Percentiles rank a stretch among this genome's conserved stretches.
phyloP scores from a whole-genome alignment of 2,329 filamentous ascomycete genomes.

The Lojkania enalia region DNA sequence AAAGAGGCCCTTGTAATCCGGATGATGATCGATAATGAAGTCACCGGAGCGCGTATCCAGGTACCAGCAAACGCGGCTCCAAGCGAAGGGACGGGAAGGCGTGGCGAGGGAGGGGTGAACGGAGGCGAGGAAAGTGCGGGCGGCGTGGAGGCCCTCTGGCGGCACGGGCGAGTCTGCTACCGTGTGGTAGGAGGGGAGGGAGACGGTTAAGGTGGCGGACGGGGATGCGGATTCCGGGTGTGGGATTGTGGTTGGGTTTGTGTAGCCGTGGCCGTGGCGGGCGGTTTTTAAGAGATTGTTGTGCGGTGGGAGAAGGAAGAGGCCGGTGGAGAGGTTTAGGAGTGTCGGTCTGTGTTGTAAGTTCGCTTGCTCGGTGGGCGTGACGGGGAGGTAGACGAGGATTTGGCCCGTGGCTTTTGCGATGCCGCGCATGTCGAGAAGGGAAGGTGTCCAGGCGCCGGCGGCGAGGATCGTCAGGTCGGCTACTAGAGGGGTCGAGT shows the following conservation, averaged over 20 bases:
- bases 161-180: constrained; percentile 55
- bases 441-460: constrained; percentile 80
- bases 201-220: constrained; percentile 46
- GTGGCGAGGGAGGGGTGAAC: constrained; percentile 37
- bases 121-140: constrained; percentile 35
- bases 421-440: constrained; percentile 77
- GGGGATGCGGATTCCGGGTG: constrained; percentile 49
- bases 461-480: constrained; percentile 80
- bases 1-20: constrained; percentile 56
- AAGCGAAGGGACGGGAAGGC: constrained; percentile 48
- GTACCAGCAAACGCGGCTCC: constrained; percentile 59
- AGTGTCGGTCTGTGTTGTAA: constrained; percentile 71
- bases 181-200: constrained; percentile 55
- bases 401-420: constrained; percentile 81
- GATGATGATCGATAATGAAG: constrained; percentile 59
- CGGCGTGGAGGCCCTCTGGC: constrained; percentile 34
- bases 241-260: constrained; percentile 51
- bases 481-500: constrained; percentile 59
- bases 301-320: constrained; percentile 74
- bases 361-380: constrained; percentile 67
- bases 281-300: constrained; percentile 52
- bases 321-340: constrained; percentile 70
- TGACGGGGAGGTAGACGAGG: constrained; percentile 76
- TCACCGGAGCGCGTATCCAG: constrained; percentile 60
- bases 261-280: constrained; percentile 56